Evolutionary conservation across 768 basidiomycete species (phyloP), one percentile per base, ranked within the genome.

Genomic region (Russula sp.): DNA sequence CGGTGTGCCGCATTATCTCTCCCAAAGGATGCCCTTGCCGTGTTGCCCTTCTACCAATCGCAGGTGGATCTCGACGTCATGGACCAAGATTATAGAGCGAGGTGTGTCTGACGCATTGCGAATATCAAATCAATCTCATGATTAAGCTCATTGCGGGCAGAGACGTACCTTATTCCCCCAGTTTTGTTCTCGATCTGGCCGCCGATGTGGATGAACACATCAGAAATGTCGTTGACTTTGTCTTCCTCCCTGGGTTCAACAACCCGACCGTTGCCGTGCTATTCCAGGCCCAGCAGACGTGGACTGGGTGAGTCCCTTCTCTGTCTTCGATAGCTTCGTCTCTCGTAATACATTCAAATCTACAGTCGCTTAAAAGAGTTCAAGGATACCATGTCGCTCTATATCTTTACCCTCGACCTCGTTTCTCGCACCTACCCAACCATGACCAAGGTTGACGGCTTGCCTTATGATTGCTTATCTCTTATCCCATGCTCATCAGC

Each of bases 121-220:
- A 34, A 66, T 30, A 52, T 62, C 48, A 57, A 34, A 66, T n/a
- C n/a, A n/a, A n/a, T 30, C 54, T 62, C 48, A 57, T 59, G 42
- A 20, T 56, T 36, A 69, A 56, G 30, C 58, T 59, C 34, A 51
- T n/a, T 57, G 20, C 22, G 36, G 57, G 34, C 24, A 89, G 89
- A 72, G 93, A 95, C 64, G 84, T 96, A 1, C 97, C 97, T 1
- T 99, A 98, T 73, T 87, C 92, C 4, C 92, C 95, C 0, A 94
- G 92, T 67, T 98, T 94, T 75, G 86, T 97, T 36, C 82, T 98
- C 16, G 90, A 94, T 66, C 79, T 98, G 18, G 81, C 85, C 0
- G 76, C 79, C 0, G 83, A 88, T 51, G 86, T 94, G 30, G 91
- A 94, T 65, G 79, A 86, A 28, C 84, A 84, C 40, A 82, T 98